These are phyloP conservation scores for Trichomonascus vanleenenianus DNA, from an alignment of 805 yeast genomes.

Conservation along the genomic window DNA sequence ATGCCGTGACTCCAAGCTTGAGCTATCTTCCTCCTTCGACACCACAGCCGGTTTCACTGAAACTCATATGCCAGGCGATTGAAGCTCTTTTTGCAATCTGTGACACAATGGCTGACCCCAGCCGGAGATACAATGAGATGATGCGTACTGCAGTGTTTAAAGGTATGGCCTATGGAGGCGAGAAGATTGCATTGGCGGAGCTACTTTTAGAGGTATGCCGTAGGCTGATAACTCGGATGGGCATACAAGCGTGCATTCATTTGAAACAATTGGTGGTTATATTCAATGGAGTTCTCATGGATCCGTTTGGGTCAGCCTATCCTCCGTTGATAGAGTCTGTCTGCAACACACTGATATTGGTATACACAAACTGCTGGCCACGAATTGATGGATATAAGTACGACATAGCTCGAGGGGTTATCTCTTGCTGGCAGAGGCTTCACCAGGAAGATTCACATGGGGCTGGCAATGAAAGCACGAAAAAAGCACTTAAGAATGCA, in stretches of 20 bases:
- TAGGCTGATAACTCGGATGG: conserved; percentile 12
- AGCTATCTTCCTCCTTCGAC: conserved; percentile 28
- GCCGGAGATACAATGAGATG: conserved; percentile 24
- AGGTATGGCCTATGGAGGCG: conserved; percentile 19
- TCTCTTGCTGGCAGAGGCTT: conserved; percentile 11
- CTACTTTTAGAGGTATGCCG: conserved; percentile 12
- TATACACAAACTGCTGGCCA: conserved; percentile 20
- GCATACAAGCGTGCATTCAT: conserved; percentile 19
- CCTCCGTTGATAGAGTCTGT: conserved; percentile 15
- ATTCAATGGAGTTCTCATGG: conserved; percentile 20
- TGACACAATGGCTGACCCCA: conserved; percentile 7
- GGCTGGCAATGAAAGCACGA: neutral
- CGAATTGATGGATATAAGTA: conserved; percentile 22
- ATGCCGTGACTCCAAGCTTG: conserved; percentile 21
- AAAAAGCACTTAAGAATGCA: neutral
- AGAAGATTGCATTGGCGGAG: conserved; percentile 17
- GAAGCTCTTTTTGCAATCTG: conserved; percentile 37
- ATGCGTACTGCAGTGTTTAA: conserved; percentile 24
- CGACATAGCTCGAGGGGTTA: conserved; percentile 22
- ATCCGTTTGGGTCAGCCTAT: conserved; percentile 24
- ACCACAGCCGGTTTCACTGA: conserved; percentile 12
- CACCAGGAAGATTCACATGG: neutral
- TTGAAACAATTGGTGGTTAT: conserved; percentile 17
- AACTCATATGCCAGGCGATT: conserved; percentile 29
- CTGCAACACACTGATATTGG: conserved; percentile 9